A percentile compares a stretch with the other conserved stretches of the same genome.
These are phyloP conservation scores for Plasmopara muralis DNA, from an alignment of 352 stramenopile genomes.

Conservation along the genomic window DNA sequence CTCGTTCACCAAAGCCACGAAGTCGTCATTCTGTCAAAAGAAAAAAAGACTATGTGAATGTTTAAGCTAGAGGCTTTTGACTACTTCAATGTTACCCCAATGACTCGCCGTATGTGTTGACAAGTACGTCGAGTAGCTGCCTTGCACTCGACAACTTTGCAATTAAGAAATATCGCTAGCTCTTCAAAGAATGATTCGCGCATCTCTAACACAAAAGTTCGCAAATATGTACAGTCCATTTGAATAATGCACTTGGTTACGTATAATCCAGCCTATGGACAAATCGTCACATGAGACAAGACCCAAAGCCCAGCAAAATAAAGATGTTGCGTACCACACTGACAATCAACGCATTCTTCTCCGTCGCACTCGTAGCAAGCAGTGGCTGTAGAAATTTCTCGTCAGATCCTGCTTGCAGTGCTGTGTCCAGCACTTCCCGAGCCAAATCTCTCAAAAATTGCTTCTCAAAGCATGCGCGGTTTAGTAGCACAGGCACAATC, in stretches of 20 bases:
- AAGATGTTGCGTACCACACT: constrained; percentile 29
- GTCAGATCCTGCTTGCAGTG: constrained; percentile 19
- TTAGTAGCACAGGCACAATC: constrained; percentile 46
- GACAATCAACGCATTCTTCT: constrained; percentile 47
- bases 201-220: constrained; percentile 35
- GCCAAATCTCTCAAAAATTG: constrained; percentile 68
- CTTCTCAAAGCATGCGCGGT: constrained; percentile 56
- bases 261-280: constrained; percentile 36
- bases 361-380: constrained; percentile 22
- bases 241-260: constrained; percentile 42
- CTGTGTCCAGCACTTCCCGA: constrained; percentile 39
- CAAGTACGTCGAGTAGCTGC: constrained; percentile 39
- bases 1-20: constrained; percentile 46
- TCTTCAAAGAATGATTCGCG: constrained; percentile 46
- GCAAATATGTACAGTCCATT: constrained; percentile 35
- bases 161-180: constrained; percentile 52
- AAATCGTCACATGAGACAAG: not conserved
- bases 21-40: constrained; percentile 37
- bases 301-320: not conserved
- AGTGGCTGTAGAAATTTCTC: constrained; percentile 31
- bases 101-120: constrained; percentile 36
- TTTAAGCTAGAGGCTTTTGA: not conserved
- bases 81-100: constrained; percentile 34
- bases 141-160: constrained; percentile 70
- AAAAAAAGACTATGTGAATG: constrained; percentile 6